Evolutionary conservation across 2,329 filamentous ascomycete genomes (phyloP), one percentile per base, ranked within the genome.

Genomic region (Alternaria gaisen): DNA sequence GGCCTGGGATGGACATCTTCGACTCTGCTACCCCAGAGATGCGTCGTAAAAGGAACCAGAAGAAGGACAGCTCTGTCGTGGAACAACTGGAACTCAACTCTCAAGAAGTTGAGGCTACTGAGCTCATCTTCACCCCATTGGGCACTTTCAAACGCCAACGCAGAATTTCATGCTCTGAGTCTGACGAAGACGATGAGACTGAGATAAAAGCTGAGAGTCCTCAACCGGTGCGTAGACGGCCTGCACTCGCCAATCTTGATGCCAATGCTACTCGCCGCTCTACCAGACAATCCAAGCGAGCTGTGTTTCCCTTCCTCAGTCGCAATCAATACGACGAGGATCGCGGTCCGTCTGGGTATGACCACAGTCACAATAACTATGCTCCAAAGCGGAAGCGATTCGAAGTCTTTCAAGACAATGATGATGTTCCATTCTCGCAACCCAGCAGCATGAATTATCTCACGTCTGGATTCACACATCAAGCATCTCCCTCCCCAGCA

Each of bases 1-100:
- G 89, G 84, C 89, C 90, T 3, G 91, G 91, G 18, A 94, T 94
- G 91, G 86, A 87, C 54, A 84, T 92, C n/a, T 93, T 94, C 73
- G 91, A 94, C 76, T 88, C 91, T 54, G 91, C 91, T 5, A 91
- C 89, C 5, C 85, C 88, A 16, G 87, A 90, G 62, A 90, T 91
- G 84, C 90, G 88, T 69, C 85, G 89, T 46, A 91, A 88, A 80
- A 84, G 91, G 53, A 94, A 94, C 73, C 91, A 94, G 78, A 88
- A 90, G 70, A 94, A 94, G 76, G 87, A 90, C 55, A 84, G 83
- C n/a, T 89, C 87, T 1, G 88, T 92, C n/a, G 80, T 93, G 22
- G 83, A 86, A 56, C 85, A 86, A 60, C 88, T 94, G 77, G 84
- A 88, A 68, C 77, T 84, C 53, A 87, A 86, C 18, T 93, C 91